Evolutionary conservation across 495 filamentous ascomycete genomes (phyloP).

Genomic region (Elaphomyces granulatus): DNA sequence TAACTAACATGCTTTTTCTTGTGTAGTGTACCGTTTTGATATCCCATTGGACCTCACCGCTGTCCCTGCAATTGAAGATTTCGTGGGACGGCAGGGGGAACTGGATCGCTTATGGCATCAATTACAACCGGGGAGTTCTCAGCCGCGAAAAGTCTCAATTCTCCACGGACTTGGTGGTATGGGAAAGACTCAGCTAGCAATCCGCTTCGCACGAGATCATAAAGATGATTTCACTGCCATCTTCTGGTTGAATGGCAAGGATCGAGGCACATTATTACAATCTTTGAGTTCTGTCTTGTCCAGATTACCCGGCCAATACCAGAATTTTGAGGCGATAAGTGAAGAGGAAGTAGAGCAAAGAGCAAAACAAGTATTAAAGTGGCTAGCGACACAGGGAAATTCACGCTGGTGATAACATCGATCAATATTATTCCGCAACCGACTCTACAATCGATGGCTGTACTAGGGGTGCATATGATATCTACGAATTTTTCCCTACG

Average conservation of each 20-base stretch:
- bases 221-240: slow-evolving; percentile 16
- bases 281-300: slow-evolving; percentile 13
- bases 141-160: slow-evolving; percentile 15
- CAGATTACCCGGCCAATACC: slow-evolving; percentile 11
- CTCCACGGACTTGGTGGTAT: slow-evolving; percentile 29
- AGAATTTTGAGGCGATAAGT: too few species aligned
- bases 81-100: slow-evolving; percentile 16
- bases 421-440: slow-evolving; percentile 19
- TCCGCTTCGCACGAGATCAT: slow-evolving; percentile 22
- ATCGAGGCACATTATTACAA: slow-evolving; percentile 9
- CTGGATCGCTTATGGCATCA: slow-evolving; percentile 14
- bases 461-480: slow-evolving; percentile 17
- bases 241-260: slow-evolving; percentile 21
- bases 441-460: slow-evolving; percentile 1
- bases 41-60: slow-evolving; percentile 15
- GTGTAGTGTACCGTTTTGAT: too few species aligned
- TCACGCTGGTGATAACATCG: slow-evolving; percentile 27
- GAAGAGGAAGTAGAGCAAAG: slow-evolving; percentile 9
- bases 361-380: slow-evolving; percentile 11
- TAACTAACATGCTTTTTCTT: too few species aligned
- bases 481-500: slow-evolving; percentile 18
- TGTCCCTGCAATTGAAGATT: slow-evolving; percentile 15
- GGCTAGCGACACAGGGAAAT: slow-evolving; percentile 18
- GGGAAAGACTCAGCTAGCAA: slow-evolving; percentile 30
- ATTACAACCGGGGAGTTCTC: slow-evolving; percentile 9